Evolutionary conservation across 768 basidiomycete species (phyloP), one percentile per base, ranked within the genome.

Genomic region (Clavaria fumosa): DNA sequence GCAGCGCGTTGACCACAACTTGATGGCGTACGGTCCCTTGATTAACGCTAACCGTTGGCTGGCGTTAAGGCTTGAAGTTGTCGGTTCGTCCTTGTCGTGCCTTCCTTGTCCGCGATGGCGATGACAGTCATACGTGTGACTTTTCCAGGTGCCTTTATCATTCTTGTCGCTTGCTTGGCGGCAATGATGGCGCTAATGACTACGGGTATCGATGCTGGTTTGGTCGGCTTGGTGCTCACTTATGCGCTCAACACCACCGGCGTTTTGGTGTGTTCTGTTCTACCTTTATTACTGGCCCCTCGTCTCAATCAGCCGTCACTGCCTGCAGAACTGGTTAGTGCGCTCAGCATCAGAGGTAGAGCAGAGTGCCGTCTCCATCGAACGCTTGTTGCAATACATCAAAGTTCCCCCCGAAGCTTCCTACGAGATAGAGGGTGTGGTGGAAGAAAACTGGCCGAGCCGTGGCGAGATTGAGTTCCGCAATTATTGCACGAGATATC

Each of bases 301-400:
- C n/a, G n/a, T n/a, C n/a, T n/a, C n/a, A n/a, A n/a, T n/a, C n/a
- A n/a, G n/a, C n/a, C n/a, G n/a, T 37, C 33, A 18, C 32, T 31
- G 24, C 19, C 18, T 18, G 14, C 43, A 83, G 77, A 82, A 84
- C 48, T 83, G 81, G 81, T 64, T 85, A 4, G 82, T 86, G 19
- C 70, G 82, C 21, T 76, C 77, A 10, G 76, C 80, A 2, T 81
- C 77, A 47, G 89, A 91, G 54, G 83, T 89, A 9, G 89, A 93
- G 51, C 82, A 89, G 48, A 85, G 84, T 46, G 78, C 88, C 47
- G 84, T 89, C 42, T 84, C 82, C 48, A 81, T 86, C 11, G 89
- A 93, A 53, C 76, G 88, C 4, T 79, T 91, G 37, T 54, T 83
- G 19, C 77, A 90, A 47, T 91, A 95, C 49, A 76, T 75, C 19